Evolutionary conservation across 73 alveolate species (phyloP).

Genomic region (Stentor roeselii): DNA sequence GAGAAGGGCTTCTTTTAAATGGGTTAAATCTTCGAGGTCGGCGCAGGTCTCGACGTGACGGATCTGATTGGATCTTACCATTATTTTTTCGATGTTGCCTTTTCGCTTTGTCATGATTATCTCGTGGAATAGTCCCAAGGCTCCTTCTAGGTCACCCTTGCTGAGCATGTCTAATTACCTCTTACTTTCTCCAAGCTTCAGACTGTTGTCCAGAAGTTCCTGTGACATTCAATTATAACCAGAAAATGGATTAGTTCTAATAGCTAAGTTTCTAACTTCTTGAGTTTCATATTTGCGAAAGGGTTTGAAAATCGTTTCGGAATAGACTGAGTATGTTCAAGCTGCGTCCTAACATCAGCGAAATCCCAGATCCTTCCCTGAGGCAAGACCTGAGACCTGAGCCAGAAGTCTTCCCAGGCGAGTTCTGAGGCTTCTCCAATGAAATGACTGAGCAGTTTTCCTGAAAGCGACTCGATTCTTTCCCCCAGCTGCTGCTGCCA

Average conservation of each 20-base stretch:
- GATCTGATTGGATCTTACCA: not conserved
- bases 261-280: too few species aligned
- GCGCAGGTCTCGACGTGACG: slow-evolving; percentile 19
- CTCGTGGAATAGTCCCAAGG: slow-evolving; percentile 16
- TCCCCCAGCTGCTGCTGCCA: not conserved
- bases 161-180: not conserved
- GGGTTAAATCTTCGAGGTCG: not conserved
- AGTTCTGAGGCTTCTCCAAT: not conserved
- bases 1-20: slow-evolving; percentile 22
- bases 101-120: not conserved
- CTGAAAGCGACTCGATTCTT: not conserved
- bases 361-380: not conserved
- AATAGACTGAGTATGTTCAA: slow-evolving; percentile 14
- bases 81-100: slow-evolving; percentile 7
- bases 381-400: not conserved
- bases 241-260: too few species aligned
- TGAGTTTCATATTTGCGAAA: not conserved
- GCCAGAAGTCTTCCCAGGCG: not conserved
- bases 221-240: not conserved
- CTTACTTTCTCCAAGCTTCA: slow-evolving; percentile 9
- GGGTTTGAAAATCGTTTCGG: slow-evolving; percentile 10
- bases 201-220: slow-evolving; percentile 18
- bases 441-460: not conserved
- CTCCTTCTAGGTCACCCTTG: slow-evolving; percentile 8
- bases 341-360: not conserved